A percentile compares a stretch with the other conserved stretches of the same genome.
phyloP scores from a whole-genome alignment of 2,329 filamentous ascomycete species.

The Neocatenulostroma microsporum region DNA sequence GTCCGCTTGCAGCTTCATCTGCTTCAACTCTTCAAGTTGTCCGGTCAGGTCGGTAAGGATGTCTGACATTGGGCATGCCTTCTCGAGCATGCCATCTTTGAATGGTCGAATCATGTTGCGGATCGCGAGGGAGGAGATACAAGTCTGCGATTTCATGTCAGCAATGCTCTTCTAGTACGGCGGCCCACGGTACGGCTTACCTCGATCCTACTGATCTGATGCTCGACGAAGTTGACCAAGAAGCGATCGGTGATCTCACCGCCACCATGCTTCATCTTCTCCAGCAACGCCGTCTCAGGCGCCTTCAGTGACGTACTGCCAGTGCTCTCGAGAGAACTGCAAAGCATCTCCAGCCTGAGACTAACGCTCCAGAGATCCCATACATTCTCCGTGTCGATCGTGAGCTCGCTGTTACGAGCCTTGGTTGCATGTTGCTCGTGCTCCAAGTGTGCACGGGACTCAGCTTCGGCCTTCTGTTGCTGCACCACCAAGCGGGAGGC shows the following conservation, averaged over 20 bases:
- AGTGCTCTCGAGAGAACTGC: constrained; percentile 72
- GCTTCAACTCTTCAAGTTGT: constrained; percentile 56
- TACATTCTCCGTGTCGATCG: constrained; percentile 76
- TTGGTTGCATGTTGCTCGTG: constrained; percentile 45
- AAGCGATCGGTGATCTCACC: constrained; percentile 85
- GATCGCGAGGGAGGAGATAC: constrained; percentile 68
- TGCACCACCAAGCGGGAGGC: constrained; percentile 71
- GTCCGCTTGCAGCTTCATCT: constrained; percentile 15
- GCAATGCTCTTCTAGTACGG: background rate
- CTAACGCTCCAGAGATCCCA: constrained; percentile 89
- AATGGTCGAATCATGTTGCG: constrained; percentile 71
- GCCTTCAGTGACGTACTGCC: constrained; percentile 58
- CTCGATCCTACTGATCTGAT: constrained; percentile 94
- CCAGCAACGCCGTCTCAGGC: constrained; percentile 75
- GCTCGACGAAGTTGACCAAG: constrained; percentile 81
- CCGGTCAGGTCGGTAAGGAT: constrained; percentile 56
- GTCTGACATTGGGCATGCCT: constrained; percentile 69
- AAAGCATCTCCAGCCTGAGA: constrained; percentile 85
- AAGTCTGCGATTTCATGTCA: constrained; percentile 50
- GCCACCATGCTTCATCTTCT: constrained; percentile 61
- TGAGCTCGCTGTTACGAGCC: constrained; percentile 53
- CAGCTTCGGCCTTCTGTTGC: constrained; percentile 43
- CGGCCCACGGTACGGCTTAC: constrained; percentile 44
- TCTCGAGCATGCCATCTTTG: constrained; percentile 58
- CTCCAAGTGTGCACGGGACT: constrained; percentile 22